A percentile compares a stretch with the other conserved stretches of the same genome.
phyloP scores from a whole-genome alignment of 176 grass and related monocot genomes.

The Musa itinerans region DNA sequence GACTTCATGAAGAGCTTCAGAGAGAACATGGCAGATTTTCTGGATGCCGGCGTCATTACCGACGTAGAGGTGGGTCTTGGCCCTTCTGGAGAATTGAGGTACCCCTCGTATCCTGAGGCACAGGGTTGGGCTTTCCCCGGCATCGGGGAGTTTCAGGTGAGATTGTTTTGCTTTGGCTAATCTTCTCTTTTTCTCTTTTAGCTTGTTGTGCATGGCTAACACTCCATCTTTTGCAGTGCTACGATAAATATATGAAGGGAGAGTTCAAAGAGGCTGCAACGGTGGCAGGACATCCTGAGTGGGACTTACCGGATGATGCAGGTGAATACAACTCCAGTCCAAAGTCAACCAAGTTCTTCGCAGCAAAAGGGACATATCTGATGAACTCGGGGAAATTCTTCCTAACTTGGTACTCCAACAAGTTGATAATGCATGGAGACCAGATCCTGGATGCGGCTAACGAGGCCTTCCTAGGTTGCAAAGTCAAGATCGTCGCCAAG shows the following conservation, averaged over 20 bases:
- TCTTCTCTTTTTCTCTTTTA: too few species aligned
- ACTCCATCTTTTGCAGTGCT: slow-evolving; percentile 53
- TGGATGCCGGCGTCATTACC: slow-evolving; percentile 48
- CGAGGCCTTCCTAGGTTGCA: slow-evolving; percentile 60
- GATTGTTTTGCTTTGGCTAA: not conserved
- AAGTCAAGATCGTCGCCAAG: slow-evolving; percentile 61
- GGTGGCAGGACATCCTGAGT: slow-evolving; percentile 61
- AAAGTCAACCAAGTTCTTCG: slow-evolving; percentile 58
- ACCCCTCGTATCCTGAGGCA: slow-evolving; percentile 65
- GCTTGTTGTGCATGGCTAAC: not conserved
- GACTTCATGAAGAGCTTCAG: slow-evolving; percentile 89
- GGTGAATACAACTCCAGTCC: slow-evolving; percentile 73
- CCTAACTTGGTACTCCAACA: slow-evolving; percentile 90
- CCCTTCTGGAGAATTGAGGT: slow-evolving; percentile 81
- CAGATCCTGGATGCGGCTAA: slow-evolving; percentile 74
- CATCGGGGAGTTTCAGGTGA: slow-evolving; percentile 82
- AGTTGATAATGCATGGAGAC: slow-evolving; percentile 68
- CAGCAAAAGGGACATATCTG: slow-evolving; percentile 42
- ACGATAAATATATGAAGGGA: slow-evolving; percentile 58
- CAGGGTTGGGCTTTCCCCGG: slow-evolving; percentile 84
- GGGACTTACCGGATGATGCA: slow-evolving; percentile 67
- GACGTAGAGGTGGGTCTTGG: slow-evolving; percentile 92
- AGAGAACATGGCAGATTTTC: slow-evolving; percentile 62
- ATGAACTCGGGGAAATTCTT: slow-evolving; percentile 67
- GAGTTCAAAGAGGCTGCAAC: slow-evolving; percentile 54